Conservation (phyloP, 108 stramenopile genomes). For the Fistulifera solaris region DNA sequence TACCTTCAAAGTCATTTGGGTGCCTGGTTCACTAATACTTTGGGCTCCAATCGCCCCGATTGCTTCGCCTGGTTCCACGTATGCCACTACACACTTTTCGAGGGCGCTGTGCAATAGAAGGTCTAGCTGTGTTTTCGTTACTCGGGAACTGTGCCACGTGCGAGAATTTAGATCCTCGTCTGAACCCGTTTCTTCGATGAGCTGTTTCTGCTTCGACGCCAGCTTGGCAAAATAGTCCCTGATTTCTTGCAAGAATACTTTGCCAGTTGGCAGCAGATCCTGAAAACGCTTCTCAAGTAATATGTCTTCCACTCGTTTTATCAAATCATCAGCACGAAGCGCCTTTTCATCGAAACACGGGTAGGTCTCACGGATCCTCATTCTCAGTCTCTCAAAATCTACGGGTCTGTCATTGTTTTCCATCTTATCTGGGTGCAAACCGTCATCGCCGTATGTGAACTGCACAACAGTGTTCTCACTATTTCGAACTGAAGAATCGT, state of each 20-base stretch:
- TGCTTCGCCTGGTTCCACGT: conserved; percentile 92
- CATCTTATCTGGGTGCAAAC: conserved; percentile 92
- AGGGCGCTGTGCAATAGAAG: conserved; percentile 56
- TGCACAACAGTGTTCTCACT: conserved; percentile 94
- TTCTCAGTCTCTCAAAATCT: conserved; percentile 66
- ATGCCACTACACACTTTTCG: conserved; percentile 69
- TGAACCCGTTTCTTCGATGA: conserved; percentile 16
- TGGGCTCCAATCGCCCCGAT: conserved; percentile 98
- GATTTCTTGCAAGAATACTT: conserved; percentile 59
- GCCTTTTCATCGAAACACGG: conserved; percentile 50
- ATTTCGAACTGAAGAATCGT: conserved; percentile 94
- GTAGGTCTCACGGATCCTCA: conserved; percentile 37
- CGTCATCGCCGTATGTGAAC: conserved; percentile 96
- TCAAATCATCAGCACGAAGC: conserved; percentile 37
- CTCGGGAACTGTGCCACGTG: conserved; percentile 62
- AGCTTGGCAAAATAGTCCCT: conserved; percentile 48
- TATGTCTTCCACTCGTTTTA: conserved; percentile 30
- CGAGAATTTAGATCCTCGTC: conserved; percentile 16
- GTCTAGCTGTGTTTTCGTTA: conserved; percentile 73
- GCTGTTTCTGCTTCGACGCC: conserved; percentile 38
- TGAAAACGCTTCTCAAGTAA: conserved; percentile 50
- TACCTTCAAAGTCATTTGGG: conserved; percentile 94
- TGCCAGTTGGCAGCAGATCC: conserved; percentile 54
- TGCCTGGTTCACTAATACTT: conserved; percentile 95
- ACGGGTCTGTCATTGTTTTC: conserved; percentile 88